phyloP scores from a whole-genome alignment of 176 grass and related monocot genomes.

The Rhynchospora pubera region DNA sequence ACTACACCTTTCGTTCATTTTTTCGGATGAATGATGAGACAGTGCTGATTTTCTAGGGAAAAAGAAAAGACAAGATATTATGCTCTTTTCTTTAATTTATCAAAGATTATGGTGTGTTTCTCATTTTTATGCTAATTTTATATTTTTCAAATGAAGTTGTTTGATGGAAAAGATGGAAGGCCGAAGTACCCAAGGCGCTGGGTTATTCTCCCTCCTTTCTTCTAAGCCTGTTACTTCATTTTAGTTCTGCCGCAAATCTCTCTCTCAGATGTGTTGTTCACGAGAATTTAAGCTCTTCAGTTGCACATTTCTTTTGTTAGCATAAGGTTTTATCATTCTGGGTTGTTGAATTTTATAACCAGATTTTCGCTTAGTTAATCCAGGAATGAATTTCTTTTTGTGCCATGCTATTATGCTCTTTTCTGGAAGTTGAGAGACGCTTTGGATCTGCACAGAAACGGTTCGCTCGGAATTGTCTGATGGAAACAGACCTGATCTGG shows the following conservation, averaged over 20 bases:
- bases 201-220: conserved; percentile 88
- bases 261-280: neutral
- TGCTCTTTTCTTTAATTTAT: neutral
- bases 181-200: conserved; percentile 81
- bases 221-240: conserved; percentile 30
- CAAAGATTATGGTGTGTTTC: neutral
- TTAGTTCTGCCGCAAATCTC: neutral
- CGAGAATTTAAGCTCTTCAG: neutral
- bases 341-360: neutral
- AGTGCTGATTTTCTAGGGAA: neutral
- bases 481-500: neutral
- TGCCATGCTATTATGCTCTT: too few relatives aligned
- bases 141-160: conserved; percentile 50
- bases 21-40: neutral
- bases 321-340: neutral
- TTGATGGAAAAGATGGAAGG: conserved; percentile 77
- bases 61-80: neutral
- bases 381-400: neutral
- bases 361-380: neutral
- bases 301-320: neutral
- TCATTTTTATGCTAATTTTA: neutral
- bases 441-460: neutral
- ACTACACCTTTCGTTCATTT: neutral
- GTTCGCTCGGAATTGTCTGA: neutral
- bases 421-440: neutral